phyloP scores from a whole-genome alignment of 2,329 filamentous ascomycete genomes.

The Eutypella sp. region DNA sequence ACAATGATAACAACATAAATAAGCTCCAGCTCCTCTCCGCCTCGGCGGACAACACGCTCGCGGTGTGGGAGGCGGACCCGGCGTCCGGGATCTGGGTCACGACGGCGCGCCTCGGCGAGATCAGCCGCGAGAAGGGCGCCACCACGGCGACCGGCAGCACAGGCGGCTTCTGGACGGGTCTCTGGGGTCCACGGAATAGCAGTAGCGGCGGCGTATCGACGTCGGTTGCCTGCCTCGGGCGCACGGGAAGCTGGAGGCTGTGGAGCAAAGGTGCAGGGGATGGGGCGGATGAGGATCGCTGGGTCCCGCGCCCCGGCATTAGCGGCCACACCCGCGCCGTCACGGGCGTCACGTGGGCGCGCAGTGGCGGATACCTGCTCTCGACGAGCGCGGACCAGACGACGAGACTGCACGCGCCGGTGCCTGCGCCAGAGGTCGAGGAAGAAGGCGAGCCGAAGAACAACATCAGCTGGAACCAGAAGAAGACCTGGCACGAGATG shows the following conservation, averaged over 20 bases:
- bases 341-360: slow-evolving; percentile 79
- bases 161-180: slow-evolving; percentile 91
- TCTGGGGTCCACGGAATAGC: slow-evolving; percentile 96
- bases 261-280: slow-evolving; percentile 64
- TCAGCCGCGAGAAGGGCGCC: slow-evolving; percentile 89
- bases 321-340: slow-evolving; percentile 81
- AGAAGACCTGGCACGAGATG: slow-evolving; percentile 85
- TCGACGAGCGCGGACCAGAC: slow-evolving; percentile 92
- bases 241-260: slow-evolving; percentile 88
- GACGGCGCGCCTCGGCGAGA: slow-evolving; percentile 79
- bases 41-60: slow-evolving; percentile 91
- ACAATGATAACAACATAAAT: too few species aligned
- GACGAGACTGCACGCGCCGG: slow-evolving; percentile 75
- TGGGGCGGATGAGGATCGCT: slow-evolving; percentile 39
- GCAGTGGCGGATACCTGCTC: slow-evolving; percentile 75
- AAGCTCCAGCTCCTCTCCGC: slow-evolving; percentile 75
- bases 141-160: slow-evolving; percentile 95
- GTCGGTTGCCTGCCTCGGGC: slow-evolving; percentile 74
- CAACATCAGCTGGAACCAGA: slow-evolving; percentile 2
- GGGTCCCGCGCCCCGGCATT: slow-evolving; percentile 72
- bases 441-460: background rate
- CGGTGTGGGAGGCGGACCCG: slow-evolving; percentile 85
- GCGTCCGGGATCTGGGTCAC: slow-evolving; percentile 89
- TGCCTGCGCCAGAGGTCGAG: slow-evolving; percentile 19
- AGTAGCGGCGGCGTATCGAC: slow-evolving; percentile 55